Conservation (phyloP, 1,284 basidiomycete genomes). For the Ceratobasidium sp. region DNA sequence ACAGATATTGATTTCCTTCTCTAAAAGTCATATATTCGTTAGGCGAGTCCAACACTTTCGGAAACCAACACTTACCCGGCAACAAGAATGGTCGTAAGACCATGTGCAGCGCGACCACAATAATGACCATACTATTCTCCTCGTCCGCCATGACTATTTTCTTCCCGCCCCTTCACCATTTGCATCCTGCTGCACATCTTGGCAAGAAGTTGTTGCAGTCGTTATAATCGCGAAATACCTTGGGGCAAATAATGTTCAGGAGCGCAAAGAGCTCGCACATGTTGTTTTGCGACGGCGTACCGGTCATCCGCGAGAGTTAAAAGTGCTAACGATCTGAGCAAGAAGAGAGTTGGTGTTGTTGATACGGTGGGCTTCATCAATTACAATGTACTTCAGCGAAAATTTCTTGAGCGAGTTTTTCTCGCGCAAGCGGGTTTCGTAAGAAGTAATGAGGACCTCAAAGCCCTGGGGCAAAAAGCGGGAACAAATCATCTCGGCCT, state of each 20-base stretch:
- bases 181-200: slow-evolving; percentile 65
- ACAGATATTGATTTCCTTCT: slow-evolving; percentile 99
- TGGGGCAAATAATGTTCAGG: slow-evolving; percentile 93
- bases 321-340: slow-evolving; percentile 94
- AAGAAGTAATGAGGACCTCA: slow-evolving; percentile 95
- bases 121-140: slow-evolving; percentile 80
- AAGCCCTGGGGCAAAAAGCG: slow-evolving; percentile 90
- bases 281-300: slow-evolving; percentile 98
- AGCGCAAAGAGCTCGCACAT: slow-evolving; percentile 97
- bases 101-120: slow-evolving; percentile 98
- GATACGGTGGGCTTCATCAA: slow-evolving; percentile 99
- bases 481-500: slow-evolving; percentile 80
- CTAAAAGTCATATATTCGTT: slow-evolving; percentile 58
- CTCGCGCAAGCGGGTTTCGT: slow-evolving; percentile 98
- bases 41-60: background rate
- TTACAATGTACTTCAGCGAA: slow-evolving; percentile 97
- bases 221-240: slow-evolving; percentile 81
- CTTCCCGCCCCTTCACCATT: slow-evolving; percentile 60
- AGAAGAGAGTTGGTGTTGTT: slow-evolving; percentile 99
- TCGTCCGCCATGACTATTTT: slow-evolving; percentile 69
- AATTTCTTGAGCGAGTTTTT: slow-evolving; percentile 93
- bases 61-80: slow-evolving; percentile 70
- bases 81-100: slow-evolving; percentile 96
- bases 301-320: slow-evolving; percentile 93
- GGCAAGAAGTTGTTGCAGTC: slow-evolving; percentile 83